Percentiles rank a stretch among this genome's conserved stretches.
These are phyloP conservation scores for Geranomyces variabilis DNA, from an alignment of 192 early-diverging fungal species.

Conservation along the genomic window DNA sequence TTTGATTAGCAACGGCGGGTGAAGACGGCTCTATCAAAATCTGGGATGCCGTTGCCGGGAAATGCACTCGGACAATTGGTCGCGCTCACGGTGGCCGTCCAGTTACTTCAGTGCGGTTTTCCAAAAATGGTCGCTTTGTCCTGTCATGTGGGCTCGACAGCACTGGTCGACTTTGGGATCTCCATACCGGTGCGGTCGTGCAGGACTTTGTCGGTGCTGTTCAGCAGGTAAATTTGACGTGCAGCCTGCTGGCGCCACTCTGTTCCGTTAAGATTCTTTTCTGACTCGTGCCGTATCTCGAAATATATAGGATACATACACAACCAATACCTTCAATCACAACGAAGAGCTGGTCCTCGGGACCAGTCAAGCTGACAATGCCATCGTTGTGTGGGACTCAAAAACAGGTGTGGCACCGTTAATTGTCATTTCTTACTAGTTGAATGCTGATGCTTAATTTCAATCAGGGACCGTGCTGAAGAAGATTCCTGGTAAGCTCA, in stretches of 20 bases:
- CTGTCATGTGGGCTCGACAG: constrained; percentile 83
- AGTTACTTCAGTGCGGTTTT: constrained; percentile 75
- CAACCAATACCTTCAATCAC: constrained; percentile 35
- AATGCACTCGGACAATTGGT: constrained; percentile 74
- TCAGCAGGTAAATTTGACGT: constrained; percentile 41
- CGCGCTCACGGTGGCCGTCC: constrained; percentile 76
- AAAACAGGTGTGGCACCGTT: constrained; percentile 21
- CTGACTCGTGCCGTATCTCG: too few species aligned
- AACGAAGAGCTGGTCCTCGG: constrained; percentile 44
- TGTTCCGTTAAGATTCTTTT: too few species aligned
- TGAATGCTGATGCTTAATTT: not conserved
- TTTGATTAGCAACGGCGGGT: constrained; percentile 60
- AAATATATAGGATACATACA: constrained; percentile 17
- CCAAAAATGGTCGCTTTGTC: constrained; percentile 74
- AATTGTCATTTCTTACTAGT: not conserved
- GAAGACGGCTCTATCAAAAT: constrained; percentile 85
- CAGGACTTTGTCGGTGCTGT: constrained; percentile 72
- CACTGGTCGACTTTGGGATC: constrained; percentile 78
- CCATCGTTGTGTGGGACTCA: constrained; percentile 42
- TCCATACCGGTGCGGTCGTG: constrained; percentile 70
- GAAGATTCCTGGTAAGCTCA: constrained; percentile 27
- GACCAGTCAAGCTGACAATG: constrained; percentile 22
- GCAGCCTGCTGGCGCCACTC: too few species aligned
- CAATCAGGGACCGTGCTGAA: constrained; percentile 13
- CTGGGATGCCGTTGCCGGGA: constrained; percentile 81